These are phyloP conservation scores for Theileria parva DNA, from an alignment of 169 alveolate species.

Conservation along the genomic window DNA sequence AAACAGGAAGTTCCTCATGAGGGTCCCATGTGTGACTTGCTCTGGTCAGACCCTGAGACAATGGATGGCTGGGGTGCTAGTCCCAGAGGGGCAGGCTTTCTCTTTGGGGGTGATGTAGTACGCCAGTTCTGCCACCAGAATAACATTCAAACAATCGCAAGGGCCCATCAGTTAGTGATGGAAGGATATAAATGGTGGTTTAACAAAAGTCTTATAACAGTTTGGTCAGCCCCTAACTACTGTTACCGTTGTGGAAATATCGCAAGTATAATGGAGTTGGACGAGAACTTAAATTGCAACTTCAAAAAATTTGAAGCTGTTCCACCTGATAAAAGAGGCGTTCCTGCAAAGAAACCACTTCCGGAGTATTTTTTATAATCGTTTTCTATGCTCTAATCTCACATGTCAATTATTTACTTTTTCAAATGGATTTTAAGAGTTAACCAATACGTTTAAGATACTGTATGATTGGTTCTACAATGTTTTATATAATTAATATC, in stretches of 20 bases:
- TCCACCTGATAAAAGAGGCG: constrained; percentile 65
- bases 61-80: constrained; percentile 97
- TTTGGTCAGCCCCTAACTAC: constrained; percentile 99
- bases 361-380: constrained; percentile 63
- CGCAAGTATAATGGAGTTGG: constrained; percentile 97
- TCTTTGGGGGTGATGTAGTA: constrained; percentile 97
- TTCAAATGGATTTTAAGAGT: background rate
- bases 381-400: background rate
- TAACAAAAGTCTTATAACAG: constrained; percentile 92
- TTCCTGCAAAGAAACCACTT: constrained; percentile 69
- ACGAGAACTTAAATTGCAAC: constrained; percentile 68
- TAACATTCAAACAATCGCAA: constrained; percentile 93
- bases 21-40: constrained; percentile 99
- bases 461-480: background rate
- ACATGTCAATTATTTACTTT: background rate
- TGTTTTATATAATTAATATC: too few relatives aligned
- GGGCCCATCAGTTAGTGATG: constrained; percentile 99
- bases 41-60: constrained; percentile 99
- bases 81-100: constrained; percentile 99
- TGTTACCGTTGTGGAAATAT: constrained; percentile 98
- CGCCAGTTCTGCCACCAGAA: constrained; percentile 93
- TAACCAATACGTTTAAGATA: background rate
- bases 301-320: constrained; percentile 68
- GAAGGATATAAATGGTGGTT: constrained; percentile 98
- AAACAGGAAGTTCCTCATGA: constrained; percentile 99